These are phyloP conservation scores for Lachnum nothofagi DNA, from an alignment of 2,329 filamentous ascomycete species.

Conservation along the genomic window DNA sequence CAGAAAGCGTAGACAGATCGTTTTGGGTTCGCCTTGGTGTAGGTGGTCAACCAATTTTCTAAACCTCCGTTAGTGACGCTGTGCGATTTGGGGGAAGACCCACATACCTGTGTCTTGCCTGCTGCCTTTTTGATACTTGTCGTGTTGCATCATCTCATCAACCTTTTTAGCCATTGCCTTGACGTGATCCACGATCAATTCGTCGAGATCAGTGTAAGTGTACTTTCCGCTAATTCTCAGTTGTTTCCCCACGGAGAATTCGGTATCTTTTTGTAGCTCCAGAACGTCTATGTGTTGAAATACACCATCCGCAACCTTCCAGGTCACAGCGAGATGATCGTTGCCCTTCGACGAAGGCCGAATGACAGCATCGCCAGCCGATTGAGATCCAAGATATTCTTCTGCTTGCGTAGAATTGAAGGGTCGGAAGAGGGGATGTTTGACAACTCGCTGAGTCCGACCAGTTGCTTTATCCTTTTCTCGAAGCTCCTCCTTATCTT, in stretches of 20 bases:
- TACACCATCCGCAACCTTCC: slow-evolving; percentile 95
- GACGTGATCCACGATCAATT: slow-evolving; percentile 93
- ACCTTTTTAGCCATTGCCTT: slow-evolving; percentile 98
- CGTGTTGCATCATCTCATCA: slow-evolving; percentile 88
- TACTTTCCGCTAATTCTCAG: slow-evolving; percentile 83
- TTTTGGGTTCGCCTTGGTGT: slow-evolving; percentile 91
- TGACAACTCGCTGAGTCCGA: slow-evolving; percentile 89
- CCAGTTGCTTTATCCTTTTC: slow-evolving; percentile 83
- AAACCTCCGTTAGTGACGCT: slow-evolving; percentile 18
- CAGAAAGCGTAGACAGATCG: slow-evolving; percentile 94
- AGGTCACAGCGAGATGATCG: slow-evolving; percentile 92
- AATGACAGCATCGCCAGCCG: slow-evolving; percentile 86
- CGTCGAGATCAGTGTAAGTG: slow-evolving; percentile 92
- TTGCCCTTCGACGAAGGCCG: slow-evolving; percentile 91
- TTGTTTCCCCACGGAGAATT: slow-evolving; percentile 84
- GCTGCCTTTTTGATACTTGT: slow-evolving; percentile 83
- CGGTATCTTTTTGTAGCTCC: slow-evolving; percentile 93
- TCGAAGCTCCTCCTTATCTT: slow-evolving; percentile 75
- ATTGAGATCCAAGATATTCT: slow-evolving; percentile 83
- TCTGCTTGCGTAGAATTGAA: slow-evolving; percentile 92
- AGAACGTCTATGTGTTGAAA: slow-evolving; percentile 97
- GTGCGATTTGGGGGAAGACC: slow-evolving; percentile 5
- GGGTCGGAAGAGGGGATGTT: slow-evolving; percentile 90
- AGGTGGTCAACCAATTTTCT: slow-evolving; percentile 95
- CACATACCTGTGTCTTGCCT: slow-evolving; percentile 77